Conservation (phyloP, 192 early-diverging fungal species). For the Dimargaris xerosporica region DNA sequence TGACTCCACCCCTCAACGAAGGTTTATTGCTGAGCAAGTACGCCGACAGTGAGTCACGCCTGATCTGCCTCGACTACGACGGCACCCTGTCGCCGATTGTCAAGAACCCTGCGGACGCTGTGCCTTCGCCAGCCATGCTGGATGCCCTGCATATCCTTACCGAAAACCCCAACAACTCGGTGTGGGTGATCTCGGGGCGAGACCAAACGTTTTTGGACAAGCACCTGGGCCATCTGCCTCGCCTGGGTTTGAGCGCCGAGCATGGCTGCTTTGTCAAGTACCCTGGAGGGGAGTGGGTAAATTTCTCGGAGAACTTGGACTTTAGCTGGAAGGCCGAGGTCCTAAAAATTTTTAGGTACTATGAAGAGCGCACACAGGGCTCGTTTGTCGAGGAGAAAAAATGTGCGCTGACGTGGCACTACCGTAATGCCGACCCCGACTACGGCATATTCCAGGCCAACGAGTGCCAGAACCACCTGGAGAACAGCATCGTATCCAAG, state of each 20-base stretch:
- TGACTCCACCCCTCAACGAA: slow-evolving; percentile 27
- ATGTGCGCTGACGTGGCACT: slow-evolving; percentile 93
- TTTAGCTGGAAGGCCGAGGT: slow-evolving; percentile 93
- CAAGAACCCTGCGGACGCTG: slow-evolving; percentile 64
- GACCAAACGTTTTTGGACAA: slow-evolving; percentile 70
- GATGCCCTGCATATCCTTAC: slow-evolving; percentile 46
- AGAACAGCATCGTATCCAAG: slow-evolving; percentile 82
- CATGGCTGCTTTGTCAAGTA: slow-evolving; percentile 91
- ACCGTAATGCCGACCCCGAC: slow-evolving; percentile 83
- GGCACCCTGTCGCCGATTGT: slow-evolving; percentile 88
- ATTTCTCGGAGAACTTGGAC: slow-evolving; percentile 55
- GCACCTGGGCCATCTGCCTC: slow-evolving; percentile 63
- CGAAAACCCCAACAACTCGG: slow-evolving; percentile 63
- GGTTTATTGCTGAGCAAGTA: slow-evolving; percentile 29
- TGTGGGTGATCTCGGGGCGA: slow-evolving; percentile 86
- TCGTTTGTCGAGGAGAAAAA: slow-evolving; percentile 89
- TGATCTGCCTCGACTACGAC: slow-evolving; percentile 93
- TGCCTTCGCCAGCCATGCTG: slow-evolving; percentile 73
- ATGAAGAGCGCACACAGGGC: slow-evolving; percentile 87
- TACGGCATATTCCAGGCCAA: slow-evolving; percentile 95
- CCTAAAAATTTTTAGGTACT: slow-evolving; percentile 83
- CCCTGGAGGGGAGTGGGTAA: slow-evolving; percentile 52
- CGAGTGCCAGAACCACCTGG: slow-evolving; percentile 92
- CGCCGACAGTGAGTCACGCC: slow-evolving; percentile 43
- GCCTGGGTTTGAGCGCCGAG: slow-evolving; percentile 79